A percentile compares a stretch with the other conserved stretches of the same genome.
These are phyloP conservation scores for Escallonia herrerae DNA, from an alignment of 129 eudicot species.

Conservation along the genomic window DNA sequence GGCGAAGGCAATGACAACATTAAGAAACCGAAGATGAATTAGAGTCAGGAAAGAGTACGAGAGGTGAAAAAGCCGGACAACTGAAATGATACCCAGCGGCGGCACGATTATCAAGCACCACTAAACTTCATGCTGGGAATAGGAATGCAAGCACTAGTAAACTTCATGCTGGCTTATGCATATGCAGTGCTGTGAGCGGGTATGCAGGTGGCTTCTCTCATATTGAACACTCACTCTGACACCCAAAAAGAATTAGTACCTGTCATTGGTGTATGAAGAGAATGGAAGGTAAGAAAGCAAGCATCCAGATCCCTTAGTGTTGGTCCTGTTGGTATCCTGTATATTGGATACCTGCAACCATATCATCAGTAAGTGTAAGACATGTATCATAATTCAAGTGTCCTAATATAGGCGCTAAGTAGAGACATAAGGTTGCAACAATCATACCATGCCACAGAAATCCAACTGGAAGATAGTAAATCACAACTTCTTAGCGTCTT, in stretches of 20 bases:
- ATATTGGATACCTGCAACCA: constrained; percentile 77
- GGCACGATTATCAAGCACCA: too few relatives aligned
- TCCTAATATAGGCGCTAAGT: neutral
- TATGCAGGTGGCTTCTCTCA: too few relatives aligned
- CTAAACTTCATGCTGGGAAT: too few relatives aligned
- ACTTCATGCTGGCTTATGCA: too few relatives aligned
- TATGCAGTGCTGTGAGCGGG: too few relatives aligned
- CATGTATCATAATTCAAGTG: neutral
- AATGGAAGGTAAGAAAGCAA: constrained; percentile 84
- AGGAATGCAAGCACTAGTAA: too few relatives aligned
- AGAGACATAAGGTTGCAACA: constrained; percentile 6
- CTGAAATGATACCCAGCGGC: too few relatives aligned
- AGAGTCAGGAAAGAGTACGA: too few relatives aligned
- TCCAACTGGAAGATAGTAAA: constrained; percentile 74
- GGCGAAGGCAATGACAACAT: too few relatives aligned
- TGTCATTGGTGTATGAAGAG: constrained; percentile 59
- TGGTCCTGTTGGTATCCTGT: constrained; percentile 83
- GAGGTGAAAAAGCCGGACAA: too few relatives aligned
- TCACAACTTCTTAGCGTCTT: constrained; percentile 70
- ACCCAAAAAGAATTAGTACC: constrained; percentile 22
- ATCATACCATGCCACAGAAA: constrained; percentile 92
- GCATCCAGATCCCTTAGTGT: constrained; percentile 87
- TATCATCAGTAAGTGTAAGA: constrained; percentile 2
- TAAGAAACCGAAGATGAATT: too few relatives aligned
- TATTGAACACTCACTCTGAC: neutral